Evolutionary conservation across 768 basidiomycete genomes (phyloP).

Genomic region (Lactarius hatsudake): DNA sequence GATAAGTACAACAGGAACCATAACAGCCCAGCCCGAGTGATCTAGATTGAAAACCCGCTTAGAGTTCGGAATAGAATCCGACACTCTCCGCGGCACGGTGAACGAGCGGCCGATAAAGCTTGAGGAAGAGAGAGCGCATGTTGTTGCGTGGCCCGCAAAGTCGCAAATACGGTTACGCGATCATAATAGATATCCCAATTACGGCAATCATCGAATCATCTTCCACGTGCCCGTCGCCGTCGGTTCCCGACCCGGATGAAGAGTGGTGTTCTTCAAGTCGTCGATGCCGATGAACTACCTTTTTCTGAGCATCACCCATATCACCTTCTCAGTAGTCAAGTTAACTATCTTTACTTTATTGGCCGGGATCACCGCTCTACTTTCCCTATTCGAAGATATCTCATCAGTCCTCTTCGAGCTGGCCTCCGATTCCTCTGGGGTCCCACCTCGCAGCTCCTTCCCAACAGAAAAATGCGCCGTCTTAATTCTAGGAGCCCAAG

Average conservation of each 20-base stretch:
- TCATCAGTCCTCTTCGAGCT: slow-evolving; percentile 20
- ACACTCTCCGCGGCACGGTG: neutral
- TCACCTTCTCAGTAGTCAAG: slow-evolving; percentile 15
- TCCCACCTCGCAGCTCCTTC: slow-evolving; percentile 30
- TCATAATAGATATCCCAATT: neutral
- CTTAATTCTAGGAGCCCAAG: slow-evolving; percentile 34
- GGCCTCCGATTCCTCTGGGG: slow-evolving; percentile 22
- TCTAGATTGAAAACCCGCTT: slow-evolving; percentile 10
- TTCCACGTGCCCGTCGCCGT: neutral
- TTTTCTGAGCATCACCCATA: neutral
- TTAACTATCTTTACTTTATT: slow-evolving; percentile 22
- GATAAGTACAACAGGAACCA: neutral
- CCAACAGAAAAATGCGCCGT: slow-evolving; percentile 33
- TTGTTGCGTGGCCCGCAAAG: neutral
- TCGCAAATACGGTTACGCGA: neutral
- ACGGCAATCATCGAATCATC: neutral
- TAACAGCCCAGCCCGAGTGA: neutral
- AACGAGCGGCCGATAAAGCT: neutral
- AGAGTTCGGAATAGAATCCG: neutral
- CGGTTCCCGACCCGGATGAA: neutral
- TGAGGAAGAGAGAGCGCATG: neutral
- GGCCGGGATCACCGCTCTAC: slow-evolving; percentile 18
- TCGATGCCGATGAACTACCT: slow-evolving; percentile 9
- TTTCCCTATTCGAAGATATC: slow-evolving; percentile 23
- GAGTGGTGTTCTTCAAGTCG: neutral